Percentiles rank a stretch among this genome's conserved stretches.
phyloP scores from a whole-genome alignment of 179 eudicot genomes.

The Monotropa hypopitys region DNA sequence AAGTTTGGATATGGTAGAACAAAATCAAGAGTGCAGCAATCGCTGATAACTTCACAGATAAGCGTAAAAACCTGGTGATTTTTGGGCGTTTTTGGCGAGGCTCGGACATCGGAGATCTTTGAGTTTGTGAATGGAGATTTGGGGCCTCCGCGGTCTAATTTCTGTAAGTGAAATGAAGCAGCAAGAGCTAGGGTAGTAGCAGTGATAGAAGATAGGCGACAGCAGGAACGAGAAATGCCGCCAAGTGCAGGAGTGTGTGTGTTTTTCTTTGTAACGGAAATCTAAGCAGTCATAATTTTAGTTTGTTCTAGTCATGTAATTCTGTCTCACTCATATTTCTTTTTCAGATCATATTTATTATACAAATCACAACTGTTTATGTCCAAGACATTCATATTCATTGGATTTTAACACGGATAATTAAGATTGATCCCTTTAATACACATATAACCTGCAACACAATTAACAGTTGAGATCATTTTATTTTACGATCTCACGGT shows the following conservation, averaged over 20 bases:
- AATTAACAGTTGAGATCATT: too few species aligned
- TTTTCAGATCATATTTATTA: too few species aligned
- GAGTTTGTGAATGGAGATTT: background rate
- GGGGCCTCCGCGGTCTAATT: background rate
- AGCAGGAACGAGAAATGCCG: constrained; percentile 1
- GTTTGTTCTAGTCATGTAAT: too few species aligned
- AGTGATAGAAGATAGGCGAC: background rate
- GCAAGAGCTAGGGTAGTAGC: background rate
- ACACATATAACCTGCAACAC: too few species aligned
- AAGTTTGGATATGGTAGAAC: background rate
- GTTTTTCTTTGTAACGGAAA: background rate
- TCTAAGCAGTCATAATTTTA: too few species aligned
- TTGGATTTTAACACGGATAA: too few species aligned
- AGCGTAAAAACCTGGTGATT: constrained; percentile 33
- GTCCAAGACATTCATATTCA: too few species aligned
- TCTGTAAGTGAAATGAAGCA: background rate
- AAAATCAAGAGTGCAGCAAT: background rate
- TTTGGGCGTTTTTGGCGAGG: constrained; percentile 49
- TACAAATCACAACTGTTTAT: too few species aligned
- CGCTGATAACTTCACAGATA: background rate
- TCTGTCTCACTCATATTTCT: too few species aligned
- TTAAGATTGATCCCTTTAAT: too few species aligned
- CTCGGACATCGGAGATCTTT: constrained; percentile 24
- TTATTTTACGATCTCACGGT: too few species aligned
- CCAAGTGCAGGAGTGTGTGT: background rate